Base-by-base conservation (phyloP, 2,329 filamentous ascomycete species). In the Mycocentrospora acerina region DNA sequence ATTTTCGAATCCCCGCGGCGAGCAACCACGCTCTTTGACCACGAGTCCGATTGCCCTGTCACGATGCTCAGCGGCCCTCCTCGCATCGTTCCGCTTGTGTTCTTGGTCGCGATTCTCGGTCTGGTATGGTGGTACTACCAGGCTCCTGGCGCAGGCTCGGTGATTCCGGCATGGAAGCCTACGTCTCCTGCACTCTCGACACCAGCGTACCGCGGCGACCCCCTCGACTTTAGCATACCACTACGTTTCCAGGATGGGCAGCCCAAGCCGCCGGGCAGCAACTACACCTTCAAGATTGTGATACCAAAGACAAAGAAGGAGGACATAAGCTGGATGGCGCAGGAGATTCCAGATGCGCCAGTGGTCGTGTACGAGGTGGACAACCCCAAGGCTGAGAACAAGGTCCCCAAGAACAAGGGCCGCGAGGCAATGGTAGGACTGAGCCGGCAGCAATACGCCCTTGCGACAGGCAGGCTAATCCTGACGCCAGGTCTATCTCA, bases 321-420 rank as follows among this genome's bases (percentile, higher is more conserved):
- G 29, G 57, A 66, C 35, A 52, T 69, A 7, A 32, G 38, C 33
- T 69, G 66, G 66, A 64, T 69, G 55, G 40, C 48, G n/a, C 28
- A 45, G 28, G 64, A 68, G 45, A 51, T 67, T 5, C 59, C 59
- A 1, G 58, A 66, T 37, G 53, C 55, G 28, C 58, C 62, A 15
- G 57, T 68, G 9, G 70, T 73, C 9, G 58, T 79, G 10, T 80
- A 80, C 48, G 69, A 75, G 32, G 76, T 75, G 19, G 73, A 81
- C 48, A 75, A 80, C 43, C 70, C 71, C 2, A 60, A 64, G 16
- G 62, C 77, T 6, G 64, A 70, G 16, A 55, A 77, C 14, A 76
- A 77, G 50, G 69, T 77, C 0, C 76, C 77, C 5, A 72, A 72
- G 53, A 81, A 83, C 47, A 81, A 82, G 55, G 81, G 80, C 29